phyloP scores from a whole-genome alignment of 129 eudicot genomes.

The Scalesia atractyloides region DNA sequence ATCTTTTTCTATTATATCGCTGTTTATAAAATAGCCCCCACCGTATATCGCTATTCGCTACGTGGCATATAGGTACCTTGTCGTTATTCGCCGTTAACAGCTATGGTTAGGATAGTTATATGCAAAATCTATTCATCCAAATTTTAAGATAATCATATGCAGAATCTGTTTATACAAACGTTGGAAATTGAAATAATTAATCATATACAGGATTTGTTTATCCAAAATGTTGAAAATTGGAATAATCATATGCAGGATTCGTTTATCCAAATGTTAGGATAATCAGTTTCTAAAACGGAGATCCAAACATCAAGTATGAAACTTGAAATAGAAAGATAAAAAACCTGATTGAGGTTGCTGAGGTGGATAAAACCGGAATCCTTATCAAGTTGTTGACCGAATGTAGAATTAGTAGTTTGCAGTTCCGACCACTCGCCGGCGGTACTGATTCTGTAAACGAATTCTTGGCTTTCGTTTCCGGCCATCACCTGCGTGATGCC shows the following conservation, averaged over 20 bases:
- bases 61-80: too few species aligned
- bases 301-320: too few species aligned
- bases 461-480: slow-evolving; percentile 48
- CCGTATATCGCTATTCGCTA: too few species aligned
- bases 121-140: not conserved
- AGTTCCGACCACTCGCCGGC: slow-evolving; percentile 71
- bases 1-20: too few species aligned
- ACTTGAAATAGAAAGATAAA: not conserved
- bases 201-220: too few species aligned
- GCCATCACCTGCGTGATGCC: slow-evolving; percentile 30
- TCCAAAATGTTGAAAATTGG: too few species aligned
- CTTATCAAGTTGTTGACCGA: slow-evolving; percentile 62
- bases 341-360: slow-evolving; percentile 67
- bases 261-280: not conserved
- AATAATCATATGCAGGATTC: not conserved
- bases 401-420: slow-evolving; percentile 41
- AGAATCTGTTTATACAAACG: too few species aligned
- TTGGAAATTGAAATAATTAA: too few species aligned
- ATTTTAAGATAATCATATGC: not conserved
- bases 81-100: too few species aligned
- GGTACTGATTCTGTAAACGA: slow-evolving; percentile 77
- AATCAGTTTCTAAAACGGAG: not conserved
- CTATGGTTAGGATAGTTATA: not conserved
- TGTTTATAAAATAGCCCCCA: too few species aligned
- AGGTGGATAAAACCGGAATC: slow-evolving; percentile 67